phyloP scores from a whole-genome alignment of 139 green algal species.

The Volvox reticuliferus region DNA sequence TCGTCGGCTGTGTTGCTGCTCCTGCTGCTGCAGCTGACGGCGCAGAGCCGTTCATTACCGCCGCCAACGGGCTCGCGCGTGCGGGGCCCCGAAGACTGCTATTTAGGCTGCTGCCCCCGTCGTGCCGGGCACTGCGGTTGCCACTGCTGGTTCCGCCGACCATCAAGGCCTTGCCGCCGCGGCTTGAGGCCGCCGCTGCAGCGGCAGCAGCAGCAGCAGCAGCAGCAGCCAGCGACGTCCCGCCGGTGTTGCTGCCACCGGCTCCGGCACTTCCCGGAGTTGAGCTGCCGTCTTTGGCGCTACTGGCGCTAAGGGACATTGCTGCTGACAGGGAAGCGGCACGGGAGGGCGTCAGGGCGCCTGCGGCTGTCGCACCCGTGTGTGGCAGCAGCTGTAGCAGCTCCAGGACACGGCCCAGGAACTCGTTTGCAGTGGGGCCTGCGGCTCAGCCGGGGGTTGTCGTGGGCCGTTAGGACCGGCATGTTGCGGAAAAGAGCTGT shows the following conservation, averaged over 20 bases:
- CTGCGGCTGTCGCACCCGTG: background rate
- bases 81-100: background rate
- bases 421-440: constrained; percentile 31
- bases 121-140: background rate
- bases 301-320: background rate
- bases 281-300: background rate
- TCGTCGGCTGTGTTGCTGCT: background rate
- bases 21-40: background rate
- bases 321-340: background rate
- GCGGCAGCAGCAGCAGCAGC: background rate
- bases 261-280: background rate
- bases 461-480: no score
- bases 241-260: background rate
- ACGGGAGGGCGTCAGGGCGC: constrained; percentile 28
- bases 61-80: background rate
- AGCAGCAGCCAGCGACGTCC: background rate
- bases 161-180: background rate
- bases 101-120: background rate
- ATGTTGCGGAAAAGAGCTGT: no score
- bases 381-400: constrained; percentile 36
- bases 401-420: constrained; percentile 26
- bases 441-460: no score
- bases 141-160: background rate
- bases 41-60: background rate
- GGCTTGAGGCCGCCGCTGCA: background rate